Base-by-base conservation (phyloP, 148 eudicot species). In the Camellia sinensis region DNA sequence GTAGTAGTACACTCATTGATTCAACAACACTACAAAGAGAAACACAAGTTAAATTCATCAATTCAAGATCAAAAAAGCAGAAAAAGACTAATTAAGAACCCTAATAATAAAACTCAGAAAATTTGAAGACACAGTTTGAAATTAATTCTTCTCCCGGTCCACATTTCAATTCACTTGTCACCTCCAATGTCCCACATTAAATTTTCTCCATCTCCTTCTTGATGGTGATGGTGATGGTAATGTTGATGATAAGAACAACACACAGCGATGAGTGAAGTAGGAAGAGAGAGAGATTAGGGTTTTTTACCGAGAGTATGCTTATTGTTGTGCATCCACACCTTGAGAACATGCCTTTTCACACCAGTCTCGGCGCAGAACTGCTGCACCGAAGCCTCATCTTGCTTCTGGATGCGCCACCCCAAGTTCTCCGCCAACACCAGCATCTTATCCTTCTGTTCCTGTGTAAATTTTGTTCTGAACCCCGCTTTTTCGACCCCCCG, bases 271-370 rank as follows among this genome's bases (percentile, higher is more conserved):
- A 19, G 12, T 40, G 2, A 0, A 43, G 7, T 19, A 15, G 2
- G 40, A 67, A 52, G n/a, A 2, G 60, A 5, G 5, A 13, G 17
- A 53, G 8, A 13, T 57, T 88, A 88, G 87, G 87, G 88, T 77
- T 87, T 87, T 89, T 89, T 89, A 89, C 89, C 91, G 14, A 87
- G 88, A 60, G 91, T 89, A 71, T 89, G 88, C 88, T 89, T 89
- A 85, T 87, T 89, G 75, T 89, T 89, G 19, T 89, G 91, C 91
- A 89, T 89, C 89, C 91, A 89, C 7, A 89, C 91, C 72, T 89
- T 89, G 68, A 89, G 87, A 13, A 89, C 89, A n/a, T 87, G 89
- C 0, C 88, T 59, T 84, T 48, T 87, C 4, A 89, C 83, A 5
- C 86, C 87, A 52, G 78, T 54, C 10, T 89, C 88, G 5, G 69